Base-by-base conservation (phyloP, 768 basidiomycete genomes). In the Tricholoma hemisulphureum region DNA sequence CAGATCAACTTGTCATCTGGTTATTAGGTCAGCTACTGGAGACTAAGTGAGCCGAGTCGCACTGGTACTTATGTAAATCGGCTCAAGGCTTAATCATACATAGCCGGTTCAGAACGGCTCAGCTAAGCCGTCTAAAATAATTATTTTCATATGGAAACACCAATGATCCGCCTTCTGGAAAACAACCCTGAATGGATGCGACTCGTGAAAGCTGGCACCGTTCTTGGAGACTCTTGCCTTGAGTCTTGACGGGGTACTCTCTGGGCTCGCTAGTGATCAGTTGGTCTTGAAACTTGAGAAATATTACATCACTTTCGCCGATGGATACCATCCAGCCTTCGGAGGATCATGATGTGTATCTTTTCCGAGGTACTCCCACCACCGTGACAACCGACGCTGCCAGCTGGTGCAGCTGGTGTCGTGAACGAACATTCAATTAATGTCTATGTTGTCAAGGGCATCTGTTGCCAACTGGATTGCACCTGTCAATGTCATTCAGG, bases 181-280 rank as follows among this genome's bases (percentile, higher is more conserved):
- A 83, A 84, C 68, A 85, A 84, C 83, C 83, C 2, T 84, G 83
- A 82, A 80, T 80, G 78, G 82, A 81, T 63, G 75, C 82, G 10
- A 76, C 81, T 82, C 1, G 60, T 74, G 54, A 84, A 84, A 63
- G 74, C 83, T 18, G 84, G 83, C 13, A 77, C 73, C 11, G 82
- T 86, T 16, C 69, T 86, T 39, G 83, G 79, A 20, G 79, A 77
- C 29, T 73, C 83, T n/a, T n/a, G n/a, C n/a, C n/a, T n/a, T n/a
- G n/a, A n/a, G n/a, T n/a, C n/a, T n/a, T 86, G 49, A 73, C 74
- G n/a, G 84, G 83, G 8, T 84, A 83, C 63, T 84, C 82, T 10
- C 72, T 85, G 32, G 83, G 83, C 9, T 75, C 80, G 8, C 69
- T 83, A 41, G 83, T 84, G 28, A 82, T 85, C 53, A n/a, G n/a